phyloP scores from a whole-genome alignment of 768 basidiomycete genomes.

The Pisolithus tinctorius region DNA sequence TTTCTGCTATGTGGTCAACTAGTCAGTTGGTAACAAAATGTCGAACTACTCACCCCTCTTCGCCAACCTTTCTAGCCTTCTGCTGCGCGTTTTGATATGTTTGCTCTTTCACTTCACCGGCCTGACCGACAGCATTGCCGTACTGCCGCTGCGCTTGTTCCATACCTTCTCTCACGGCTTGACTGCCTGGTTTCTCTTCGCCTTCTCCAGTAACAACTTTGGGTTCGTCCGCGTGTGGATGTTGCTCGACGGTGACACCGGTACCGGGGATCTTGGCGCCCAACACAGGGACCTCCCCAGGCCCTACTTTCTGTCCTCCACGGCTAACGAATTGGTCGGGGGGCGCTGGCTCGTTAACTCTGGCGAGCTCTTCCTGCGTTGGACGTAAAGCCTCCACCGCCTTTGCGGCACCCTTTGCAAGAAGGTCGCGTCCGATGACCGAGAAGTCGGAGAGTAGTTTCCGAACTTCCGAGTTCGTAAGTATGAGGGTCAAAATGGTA shows the following conservation, averaged over 20 bases:
- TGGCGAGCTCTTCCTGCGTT: constrained; percentile 46
- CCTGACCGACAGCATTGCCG: background rate
- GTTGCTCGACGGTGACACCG: constrained; percentile 37
- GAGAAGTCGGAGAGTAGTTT: constrained; percentile 80
- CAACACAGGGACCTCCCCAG: constrained; percentile 42
- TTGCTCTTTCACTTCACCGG: constrained; percentile 6
- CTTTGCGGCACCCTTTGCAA: constrained; percentile 66
- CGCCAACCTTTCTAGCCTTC: constrained; percentile 1
- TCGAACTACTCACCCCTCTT: constrained; percentile 10
- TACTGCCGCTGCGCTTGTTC: constrained; percentile 11
- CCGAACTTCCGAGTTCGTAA: constrained; percentile 90
- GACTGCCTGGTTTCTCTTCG: constrained; percentile 22
- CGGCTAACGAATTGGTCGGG: constrained; percentile 53
- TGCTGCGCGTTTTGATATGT: constrained; percentile 3
- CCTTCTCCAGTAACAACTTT: constrained; percentile 28
- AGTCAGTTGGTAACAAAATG: constrained; percentile 1
- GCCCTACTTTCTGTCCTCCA: constrained; percentile 34
- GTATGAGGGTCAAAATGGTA: constrained; percentile 76
- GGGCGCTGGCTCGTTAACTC: constrained; percentile 65
- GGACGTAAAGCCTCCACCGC: constrained; percentile 68
- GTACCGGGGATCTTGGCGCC: constrained; percentile 41
- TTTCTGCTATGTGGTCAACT: constrained; percentile 2
- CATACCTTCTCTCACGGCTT: constrained; percentile 16
- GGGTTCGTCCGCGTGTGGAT: constrained; percentile 44
- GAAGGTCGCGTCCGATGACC: constrained; percentile 75